phyloP scores from a whole-genome alignment of 805 yeast genomes.

The Phaffomyces opuntiae region DNA sequence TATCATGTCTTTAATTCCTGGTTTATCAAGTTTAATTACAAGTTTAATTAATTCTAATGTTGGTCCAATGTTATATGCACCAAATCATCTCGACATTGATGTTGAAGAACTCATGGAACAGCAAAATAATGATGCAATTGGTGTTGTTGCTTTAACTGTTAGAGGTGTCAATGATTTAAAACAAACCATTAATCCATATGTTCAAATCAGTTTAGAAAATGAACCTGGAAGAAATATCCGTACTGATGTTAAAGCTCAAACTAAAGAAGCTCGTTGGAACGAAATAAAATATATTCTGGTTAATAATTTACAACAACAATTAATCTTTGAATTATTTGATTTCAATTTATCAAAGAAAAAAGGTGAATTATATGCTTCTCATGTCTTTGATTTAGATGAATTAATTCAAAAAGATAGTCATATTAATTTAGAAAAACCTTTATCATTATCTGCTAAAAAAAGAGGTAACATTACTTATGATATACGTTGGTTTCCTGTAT shows the following conservation, averaged over 20 bases:
- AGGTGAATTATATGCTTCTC: constrained; percentile 43
- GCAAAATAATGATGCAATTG: constrained; percentile 59
- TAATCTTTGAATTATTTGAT: constrained; percentile 48
- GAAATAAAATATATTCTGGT: constrained; percentile 59
- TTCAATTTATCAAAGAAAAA: constrained; percentile 45
- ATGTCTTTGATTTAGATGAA: constrained; percentile 50
- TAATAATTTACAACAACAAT: constrained; percentile 46
- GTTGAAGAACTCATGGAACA: constrained; percentile 65
- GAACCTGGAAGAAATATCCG: constrained; percentile 35
- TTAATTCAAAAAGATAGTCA: constrained; percentile 47
- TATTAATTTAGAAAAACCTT: constrained; percentile 16
- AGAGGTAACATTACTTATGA: constrained; percentile 59
- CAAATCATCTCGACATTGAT: constrained; percentile 69
- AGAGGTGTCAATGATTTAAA: constrained; percentile 45
- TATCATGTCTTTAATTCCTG: constrained; percentile 79
- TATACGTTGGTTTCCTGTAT: constrained; percentile 33
- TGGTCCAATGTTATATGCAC: constrained; percentile 77
- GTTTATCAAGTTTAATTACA: constrained; percentile 66
- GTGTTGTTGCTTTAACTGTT: constrained; percentile 59
- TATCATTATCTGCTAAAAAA: constrained; percentile 38
- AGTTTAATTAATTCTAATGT: constrained; percentile 60
- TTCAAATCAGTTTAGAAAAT: constrained; percentile 38
- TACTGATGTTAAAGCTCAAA: constrained; percentile 51
- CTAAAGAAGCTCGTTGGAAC: constrained; percentile 56
- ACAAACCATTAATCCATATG: constrained; percentile 52